Conservation (phyloP, 441 rosid species). For the Mallotus repandus region DNA sequence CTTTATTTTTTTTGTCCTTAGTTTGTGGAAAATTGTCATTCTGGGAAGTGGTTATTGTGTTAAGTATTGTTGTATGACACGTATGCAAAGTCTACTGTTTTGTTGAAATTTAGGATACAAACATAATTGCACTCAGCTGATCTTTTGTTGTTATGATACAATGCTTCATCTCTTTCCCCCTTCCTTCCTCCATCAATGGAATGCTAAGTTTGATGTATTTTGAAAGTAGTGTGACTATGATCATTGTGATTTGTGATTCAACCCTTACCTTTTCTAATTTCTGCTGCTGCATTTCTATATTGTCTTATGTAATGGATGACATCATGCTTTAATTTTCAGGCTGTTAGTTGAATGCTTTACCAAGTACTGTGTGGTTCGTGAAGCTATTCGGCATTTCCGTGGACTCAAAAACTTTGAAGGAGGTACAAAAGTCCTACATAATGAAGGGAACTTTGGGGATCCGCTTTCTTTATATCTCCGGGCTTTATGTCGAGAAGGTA, state of each 20-base stretch:
- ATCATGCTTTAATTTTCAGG: constrained; percentile 44
- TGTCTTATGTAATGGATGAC: constrained; percentile 21
- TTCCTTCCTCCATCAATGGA: neutral
- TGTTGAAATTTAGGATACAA: neutral
- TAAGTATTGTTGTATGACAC: no score
- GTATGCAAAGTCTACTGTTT: neutral
- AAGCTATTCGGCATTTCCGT: constrained; percentile 96
- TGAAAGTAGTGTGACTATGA: neutral
- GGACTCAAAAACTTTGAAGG: constrained; percentile 82
- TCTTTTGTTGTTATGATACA: neutral
- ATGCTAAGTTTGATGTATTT: neutral
- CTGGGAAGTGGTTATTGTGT: no score
- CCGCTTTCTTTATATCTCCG: constrained; percentile 95
- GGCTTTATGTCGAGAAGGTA: constrained; percentile 97
- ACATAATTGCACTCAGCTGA: neutral
- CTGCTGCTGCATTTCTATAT: neutral
- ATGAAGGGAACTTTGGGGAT: constrained; percentile 83
- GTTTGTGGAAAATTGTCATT: no score
- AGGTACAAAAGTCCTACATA: constrained; percentile 65
- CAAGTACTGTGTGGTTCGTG: constrained; percentile 76
- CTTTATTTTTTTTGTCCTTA: no score
- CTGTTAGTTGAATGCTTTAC: constrained; percentile 94
- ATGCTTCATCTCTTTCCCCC: neutral
- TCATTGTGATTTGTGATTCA: neutral
- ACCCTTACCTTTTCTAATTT: neutral